A percentile compares a stretch with the other conserved stretches of the same genome.
phyloP scores from a whole-genome alignment of 257 asterid species.

The Euphrasia confusa region DNA sequence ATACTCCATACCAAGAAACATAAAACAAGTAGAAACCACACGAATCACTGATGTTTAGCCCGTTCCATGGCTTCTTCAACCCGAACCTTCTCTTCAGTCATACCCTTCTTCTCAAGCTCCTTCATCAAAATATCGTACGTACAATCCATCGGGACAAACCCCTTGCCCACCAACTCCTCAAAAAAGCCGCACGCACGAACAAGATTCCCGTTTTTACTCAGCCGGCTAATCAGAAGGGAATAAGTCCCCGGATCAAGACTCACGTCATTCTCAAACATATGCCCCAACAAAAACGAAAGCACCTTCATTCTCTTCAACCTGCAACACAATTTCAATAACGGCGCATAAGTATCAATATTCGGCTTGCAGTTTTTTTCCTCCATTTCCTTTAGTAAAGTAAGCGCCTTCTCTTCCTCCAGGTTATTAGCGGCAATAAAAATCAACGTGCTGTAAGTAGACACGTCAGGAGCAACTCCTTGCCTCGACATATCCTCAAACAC shows the following conservation, averaged over 20 bases:
- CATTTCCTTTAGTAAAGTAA: conserved; percentile 55
- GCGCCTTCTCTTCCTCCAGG: conserved; percentile 75
- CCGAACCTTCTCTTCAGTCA: conserved; percentile 38
- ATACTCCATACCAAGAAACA: no score
- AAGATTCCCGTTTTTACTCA: conserved; percentile 44
- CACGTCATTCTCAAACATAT: conserved; percentile 71
- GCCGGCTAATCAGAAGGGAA: conserved; percentile 52
- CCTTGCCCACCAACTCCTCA: conserved; percentile 60
- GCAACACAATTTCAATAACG: conserved; percentile 87
- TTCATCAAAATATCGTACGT: conserved; percentile 40
- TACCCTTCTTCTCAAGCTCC: conserved; percentile 49
- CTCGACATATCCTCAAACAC: conserved; percentile 75
- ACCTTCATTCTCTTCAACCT: conserved; percentile 70
- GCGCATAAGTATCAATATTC: conserved; percentile 56
- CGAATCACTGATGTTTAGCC: conserved; percentile 23
- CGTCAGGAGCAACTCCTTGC: conserved; percentile 59
- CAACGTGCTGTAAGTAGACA: conserved; percentile 47
- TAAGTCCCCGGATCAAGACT: conserved; percentile 68
- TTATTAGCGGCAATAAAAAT: conserved; percentile 44
- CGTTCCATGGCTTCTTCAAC: conserved; percentile 50
- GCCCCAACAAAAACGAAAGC: conserved; percentile 65
- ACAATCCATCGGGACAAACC: conserved; percentile 55
- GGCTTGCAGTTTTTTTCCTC: conserved; percentile 65
- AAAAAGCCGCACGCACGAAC: conserved; percentile 60
- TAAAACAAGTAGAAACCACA: no score